Conservation (phyloP, 2,329 filamentous ascomycete species). For the Arthroderma uncinatum region DNA sequence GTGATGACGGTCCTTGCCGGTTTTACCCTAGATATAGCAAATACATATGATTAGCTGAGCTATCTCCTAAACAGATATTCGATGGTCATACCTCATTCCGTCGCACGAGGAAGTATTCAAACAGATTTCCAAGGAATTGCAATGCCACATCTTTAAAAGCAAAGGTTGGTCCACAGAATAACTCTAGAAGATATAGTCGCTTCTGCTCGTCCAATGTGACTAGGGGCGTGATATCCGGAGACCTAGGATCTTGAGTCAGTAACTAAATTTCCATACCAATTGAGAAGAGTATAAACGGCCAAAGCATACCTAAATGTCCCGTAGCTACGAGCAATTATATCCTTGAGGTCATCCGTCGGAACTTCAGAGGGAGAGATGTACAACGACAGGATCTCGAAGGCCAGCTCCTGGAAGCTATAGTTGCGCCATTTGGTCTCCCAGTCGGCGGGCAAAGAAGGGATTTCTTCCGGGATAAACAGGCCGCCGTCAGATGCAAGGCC, state of each 20-base stretch:
- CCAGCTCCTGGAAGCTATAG: constrained; percentile 58
- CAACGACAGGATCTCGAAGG: constrained; percentile 46
- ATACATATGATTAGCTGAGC: background rate
- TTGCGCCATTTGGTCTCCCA: constrained; percentile 65
- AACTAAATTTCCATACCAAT: background rate
- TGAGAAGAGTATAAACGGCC: background rate
- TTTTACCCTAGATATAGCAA: constrained; percentile 31
- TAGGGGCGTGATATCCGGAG: constrained; percentile 64
- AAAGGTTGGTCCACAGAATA: constrained; percentile 93
- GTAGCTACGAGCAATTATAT: constrained; percentile 76
- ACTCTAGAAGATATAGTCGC: constrained; percentile 75
- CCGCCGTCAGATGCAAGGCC: constrained; percentile 78
- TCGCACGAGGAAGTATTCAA: constrained; percentile 38
- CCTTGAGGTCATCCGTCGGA: constrained; percentile 64
- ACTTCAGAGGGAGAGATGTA: constrained; percentile 77
- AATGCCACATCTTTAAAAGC: constrained; percentile 93
- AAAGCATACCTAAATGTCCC: constrained; percentile 62
- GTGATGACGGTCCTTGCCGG: constrained; percentile 55
- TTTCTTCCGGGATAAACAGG: constrained; percentile 76
- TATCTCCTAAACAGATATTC: background rate
- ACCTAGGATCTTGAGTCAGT: constrained; percentile 48
- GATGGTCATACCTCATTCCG: constrained; percentile 24
- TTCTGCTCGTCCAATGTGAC: constrained; percentile 59
- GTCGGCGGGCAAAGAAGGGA: constrained; percentile 53
- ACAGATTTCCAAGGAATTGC: constrained; percentile 92